A percentile compares a stretch with the other conserved stretches of the same genome.
Conservation (phyloP, 129 eudicot genomes). For the Arctium lappa region DNA sequence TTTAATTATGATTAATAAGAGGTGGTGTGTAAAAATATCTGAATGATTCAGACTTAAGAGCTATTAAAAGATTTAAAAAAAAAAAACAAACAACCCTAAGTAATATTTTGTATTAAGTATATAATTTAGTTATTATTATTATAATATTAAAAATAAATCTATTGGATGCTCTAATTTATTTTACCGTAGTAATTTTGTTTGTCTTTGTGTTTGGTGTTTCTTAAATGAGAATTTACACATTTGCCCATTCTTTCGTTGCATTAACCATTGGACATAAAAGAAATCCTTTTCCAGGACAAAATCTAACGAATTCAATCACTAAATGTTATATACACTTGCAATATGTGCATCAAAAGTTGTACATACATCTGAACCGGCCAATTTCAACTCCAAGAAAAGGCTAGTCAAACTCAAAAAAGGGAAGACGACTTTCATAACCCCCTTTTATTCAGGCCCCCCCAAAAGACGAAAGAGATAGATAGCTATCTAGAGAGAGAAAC, state of each 20-base stretch:
- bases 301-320: neutral
- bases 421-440: conserved; percentile 17
- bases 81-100: no score
- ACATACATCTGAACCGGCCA: neutral
- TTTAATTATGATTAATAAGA: no score
- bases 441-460: conserved; percentile 8
- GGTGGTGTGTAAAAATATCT: no score
- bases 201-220: neutral
- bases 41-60: no score
- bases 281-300: neutral
- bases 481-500: conserved; percentile 15
- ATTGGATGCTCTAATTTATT: neutral
- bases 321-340: neutral
- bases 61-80: no score
- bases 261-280: no score
- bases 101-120: no score
- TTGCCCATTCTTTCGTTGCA: neutral
- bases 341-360: neutral
- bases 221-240: neutral
- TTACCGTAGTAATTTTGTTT: neutral
- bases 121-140: no score
- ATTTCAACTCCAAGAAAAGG: neutral
- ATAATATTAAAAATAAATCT: no score
- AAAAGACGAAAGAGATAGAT: neutral
- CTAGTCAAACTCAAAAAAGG: conserved; percentile 23